Evolutionary conservation across 1,284 basidiomycete species (phyloP).

Genomic region (Singerocomus inundabilis): DNA sequence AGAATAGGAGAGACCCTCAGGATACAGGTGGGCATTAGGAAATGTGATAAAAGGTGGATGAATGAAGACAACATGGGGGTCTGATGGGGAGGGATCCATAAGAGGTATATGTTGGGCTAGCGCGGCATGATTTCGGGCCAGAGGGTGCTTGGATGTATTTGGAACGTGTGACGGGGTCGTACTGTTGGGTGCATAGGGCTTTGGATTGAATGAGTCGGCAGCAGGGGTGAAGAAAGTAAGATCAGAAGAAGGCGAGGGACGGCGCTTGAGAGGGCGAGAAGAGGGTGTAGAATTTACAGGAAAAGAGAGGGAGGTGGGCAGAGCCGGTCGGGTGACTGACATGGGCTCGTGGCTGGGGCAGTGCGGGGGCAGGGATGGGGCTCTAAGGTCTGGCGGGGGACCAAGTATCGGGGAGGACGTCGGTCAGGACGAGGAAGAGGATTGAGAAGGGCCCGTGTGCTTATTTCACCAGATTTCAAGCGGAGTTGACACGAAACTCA

Average conservation of each 20-base stretch:
- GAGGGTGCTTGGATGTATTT: conserved; percentile 24
- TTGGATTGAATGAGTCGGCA: conserved; percentile 56
- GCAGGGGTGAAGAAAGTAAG: conserved; percentile 59
- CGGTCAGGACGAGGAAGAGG: conserved; percentile 19
- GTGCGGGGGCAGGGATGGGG: background rate
- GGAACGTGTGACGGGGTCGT: conserved; percentile 17
- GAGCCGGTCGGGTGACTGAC: conserved; percentile 31
- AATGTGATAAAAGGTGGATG: conserved; percentile 68
- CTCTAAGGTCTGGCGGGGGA: no score
- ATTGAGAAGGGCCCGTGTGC: conserved; percentile 12
- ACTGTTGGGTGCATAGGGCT: conserved; percentile 49
- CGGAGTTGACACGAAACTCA: conserved; percentile 39
- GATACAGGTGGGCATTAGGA: conserved; percentile 56
- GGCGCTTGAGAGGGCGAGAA: conserved; percentile 46
- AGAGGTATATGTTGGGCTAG: conserved; percentile 48
- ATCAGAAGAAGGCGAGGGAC: conserved; percentile 43
- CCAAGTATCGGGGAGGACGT: background rate
- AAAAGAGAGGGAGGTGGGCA: conserved; percentile 26
- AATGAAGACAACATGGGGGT: conserved; percentile 63
- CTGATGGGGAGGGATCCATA: conserved; percentile 63
- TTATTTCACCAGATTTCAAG: conserved; percentile 37
- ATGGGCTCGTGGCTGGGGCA: conserved; percentile 16
- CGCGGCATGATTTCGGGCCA: conserved; percentile 34
- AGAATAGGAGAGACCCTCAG: conserved; percentile 66
- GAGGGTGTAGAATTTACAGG: conserved; percentile 13